These are phyloP conservation scores for Venustampulla echinocandica DNA, from an alignment of 495 filamentous ascomycete species.

Conservation along the genomic window DNA sequence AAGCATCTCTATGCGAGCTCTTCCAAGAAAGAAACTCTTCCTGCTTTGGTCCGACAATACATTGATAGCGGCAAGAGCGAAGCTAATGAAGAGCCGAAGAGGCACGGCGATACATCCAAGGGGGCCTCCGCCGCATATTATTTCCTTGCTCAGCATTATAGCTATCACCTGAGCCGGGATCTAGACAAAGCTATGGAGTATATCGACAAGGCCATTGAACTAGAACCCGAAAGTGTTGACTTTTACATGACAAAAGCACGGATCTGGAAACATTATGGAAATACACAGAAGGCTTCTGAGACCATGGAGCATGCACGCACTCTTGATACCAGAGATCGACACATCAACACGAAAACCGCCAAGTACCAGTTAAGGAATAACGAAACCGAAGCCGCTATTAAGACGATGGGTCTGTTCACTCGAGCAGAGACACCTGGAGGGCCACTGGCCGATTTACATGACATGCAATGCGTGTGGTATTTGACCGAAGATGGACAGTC, in stretches of 20 bases:
- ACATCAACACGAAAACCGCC: slow-evolving; percentile 96
- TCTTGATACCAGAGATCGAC: slow-evolving; percentile 81
- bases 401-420: slow-evolving; percentile 92
- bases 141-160: slow-evolving; percentile 95
- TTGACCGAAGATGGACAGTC: slow-evolving; percentile 91
- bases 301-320: slow-evolving; percentile 81
- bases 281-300: slow-evolving; percentile 69
- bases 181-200: slow-evolving; percentile 70
- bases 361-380: slow-evolving; percentile 96
- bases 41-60: slow-evolving; percentile 72
- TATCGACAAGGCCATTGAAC: slow-evolving; percentile 73
- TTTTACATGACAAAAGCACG: slow-evolving; percentile 93
- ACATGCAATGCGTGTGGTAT: slow-evolving; percentile 99
- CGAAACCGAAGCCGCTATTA: slow-evolving; percentile 72
- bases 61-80: slow-evolving; percentile 33
- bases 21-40: slow-evolving; percentile 66
- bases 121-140: slow-evolving; percentile 74
- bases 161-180: slow-evolving; percentile 81
- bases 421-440: slow-evolving; percentile 77
- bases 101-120: slow-evolving; percentile 47
- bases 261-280: slow-evolving; percentile 87
- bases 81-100: slow-evolving; percentile 40
- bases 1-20: slow-evolving; percentile 78
- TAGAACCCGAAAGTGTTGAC: slow-evolving; percentile 72
- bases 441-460: slow-evolving; percentile 79